Conservation (phyloP, 2,329 filamentous ascomycete species). For the Talaromyces atroroseus region DNA sequence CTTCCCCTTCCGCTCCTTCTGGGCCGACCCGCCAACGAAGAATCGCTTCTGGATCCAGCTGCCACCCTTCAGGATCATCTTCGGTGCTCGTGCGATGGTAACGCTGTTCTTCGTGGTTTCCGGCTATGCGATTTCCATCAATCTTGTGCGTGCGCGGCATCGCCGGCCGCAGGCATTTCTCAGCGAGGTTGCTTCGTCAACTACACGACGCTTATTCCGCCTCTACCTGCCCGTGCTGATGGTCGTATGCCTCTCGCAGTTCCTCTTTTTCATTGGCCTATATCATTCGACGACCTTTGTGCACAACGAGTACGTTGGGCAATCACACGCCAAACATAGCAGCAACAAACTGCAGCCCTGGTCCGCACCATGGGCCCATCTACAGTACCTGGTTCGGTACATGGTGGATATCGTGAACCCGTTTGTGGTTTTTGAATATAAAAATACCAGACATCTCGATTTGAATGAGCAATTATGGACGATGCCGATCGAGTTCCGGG, state of each 20-base stretch:
- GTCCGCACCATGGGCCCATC: slow-evolving; percentile 1
- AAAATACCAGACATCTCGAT: slow-evolving; percentile 6
- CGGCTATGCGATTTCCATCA: slow-evolving; percentile 52
- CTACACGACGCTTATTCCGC: slow-evolving; percentile 26
- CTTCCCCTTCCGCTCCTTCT: slow-evolving; percentile 20
- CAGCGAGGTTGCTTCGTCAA: slow-evolving; percentile 13
- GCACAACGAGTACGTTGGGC: background rate
- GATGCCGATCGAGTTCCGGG: slow-evolving; percentile 23
- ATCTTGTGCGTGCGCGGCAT: slow-evolving; percentile 39
- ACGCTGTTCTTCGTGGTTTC: slow-evolving; percentile 55
- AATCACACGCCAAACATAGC: background rate
- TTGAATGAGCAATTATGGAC: slow-evolving; percentile 23
- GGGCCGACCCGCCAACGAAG: slow-evolving; percentile 19
- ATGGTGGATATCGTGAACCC: slow-evolving; percentile 3
- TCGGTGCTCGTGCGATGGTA: slow-evolving; percentile 40
- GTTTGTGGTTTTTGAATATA: background rate
- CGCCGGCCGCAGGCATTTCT: background rate
- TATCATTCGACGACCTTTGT: slow-evolving; percentile 1
- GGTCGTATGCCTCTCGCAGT: slow-evolving; percentile 19
- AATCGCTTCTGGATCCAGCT: slow-evolving; percentile 25
- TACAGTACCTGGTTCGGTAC: slow-evolving; percentile 2
- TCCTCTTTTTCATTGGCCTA: slow-evolving; percentile 18
- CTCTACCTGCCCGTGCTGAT: slow-evolving; percentile 26
- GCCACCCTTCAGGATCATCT: slow-evolving; percentile 33
- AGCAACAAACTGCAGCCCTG: slow-evolving; percentile 1